These are phyloP conservation scores for Lophium mytilinum DNA, from an alignment of 495 filamentous ascomycete genomes.

Conservation along the genomic window DNA sequence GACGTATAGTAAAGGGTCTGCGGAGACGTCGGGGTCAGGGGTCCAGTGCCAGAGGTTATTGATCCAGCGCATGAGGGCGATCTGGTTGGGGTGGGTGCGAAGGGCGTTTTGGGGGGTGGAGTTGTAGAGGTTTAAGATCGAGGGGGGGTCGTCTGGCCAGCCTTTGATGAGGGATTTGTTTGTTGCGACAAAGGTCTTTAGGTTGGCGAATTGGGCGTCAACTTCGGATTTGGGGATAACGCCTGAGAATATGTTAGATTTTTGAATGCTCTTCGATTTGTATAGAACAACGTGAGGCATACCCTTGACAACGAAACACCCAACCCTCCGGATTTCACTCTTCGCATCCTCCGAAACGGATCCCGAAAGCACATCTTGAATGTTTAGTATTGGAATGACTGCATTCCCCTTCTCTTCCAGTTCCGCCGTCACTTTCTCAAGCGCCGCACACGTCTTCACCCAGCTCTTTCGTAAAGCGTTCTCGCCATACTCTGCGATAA, in stretches of 20 bases:
- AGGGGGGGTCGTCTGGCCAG: slow-evolving; percentile 17
- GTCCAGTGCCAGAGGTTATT: slow-evolving; percentile 16
- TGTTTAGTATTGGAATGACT: not conserved
- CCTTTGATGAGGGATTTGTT: slow-evolving; percentile 15
- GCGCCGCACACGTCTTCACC: slow-evolving; percentile 5
- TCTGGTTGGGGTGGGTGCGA: slow-evolving; percentile 23
- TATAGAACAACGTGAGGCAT: no score
- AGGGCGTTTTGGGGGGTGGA: slow-evolving; percentile 18
- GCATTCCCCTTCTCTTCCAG: not conserved
- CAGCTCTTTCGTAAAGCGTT: slow-evolving; percentile 8
- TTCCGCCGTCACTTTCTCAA: no score
- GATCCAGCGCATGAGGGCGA: slow-evolving; percentile 8
- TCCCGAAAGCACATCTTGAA: not conserved
- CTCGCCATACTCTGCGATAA: slow-evolving; percentile 18
- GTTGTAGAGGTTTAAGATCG: slow-evolving; percentile 19
- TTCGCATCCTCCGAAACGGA: not conserved
- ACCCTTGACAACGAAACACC: no score
- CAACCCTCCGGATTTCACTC: not conserved
- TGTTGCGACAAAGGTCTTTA: not conserved
- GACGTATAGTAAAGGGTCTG: slow-evolving; percentile 18
- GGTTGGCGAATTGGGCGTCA: not conserved
- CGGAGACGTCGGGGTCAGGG: not conserved
- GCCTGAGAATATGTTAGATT: no score
- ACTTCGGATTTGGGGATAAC: no score
- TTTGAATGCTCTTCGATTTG: no score